Evolutionary conservation across 768 basidiomycete species (phyloP).

Genomic region (Termitomyces sp.): DNA sequence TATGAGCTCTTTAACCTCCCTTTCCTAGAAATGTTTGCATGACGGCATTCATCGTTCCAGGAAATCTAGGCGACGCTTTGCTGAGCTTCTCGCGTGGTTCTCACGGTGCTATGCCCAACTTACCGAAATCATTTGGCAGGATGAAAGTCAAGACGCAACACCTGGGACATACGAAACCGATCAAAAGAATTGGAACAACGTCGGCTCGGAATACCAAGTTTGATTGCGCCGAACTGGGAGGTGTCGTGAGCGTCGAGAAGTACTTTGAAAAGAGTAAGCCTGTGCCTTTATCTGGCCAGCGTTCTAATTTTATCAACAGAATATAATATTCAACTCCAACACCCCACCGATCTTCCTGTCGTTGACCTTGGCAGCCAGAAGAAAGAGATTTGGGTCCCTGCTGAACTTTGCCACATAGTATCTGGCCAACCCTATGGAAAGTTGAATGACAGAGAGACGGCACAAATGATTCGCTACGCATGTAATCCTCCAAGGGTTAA

Average conservation of each 20-base stretch:
- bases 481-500: constrained; percentile 61
- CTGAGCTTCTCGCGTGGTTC: constrained; percentile 40
- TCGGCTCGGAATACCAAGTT: constrained; percentile 42
- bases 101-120: constrained; percentile 37
- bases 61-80: constrained; percentile 61
- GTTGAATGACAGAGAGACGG: constrained; percentile 57
- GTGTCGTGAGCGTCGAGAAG: constrained; percentile 52
- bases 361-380: constrained; percentile 40
- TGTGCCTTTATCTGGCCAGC: background rate
- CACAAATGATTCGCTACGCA: constrained; percentile 67
- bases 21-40: constrained; percentile 45
- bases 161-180: constrained; percentile 52
- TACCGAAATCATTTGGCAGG: constrained; percentile 45
- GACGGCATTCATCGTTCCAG: constrained; percentile 52
- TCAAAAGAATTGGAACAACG: constrained; percentile 32
- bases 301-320: constrained; percentile 32
- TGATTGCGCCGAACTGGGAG: constrained; percentile 47
- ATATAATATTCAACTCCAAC: constrained; percentile 46
- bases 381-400: constrained; percentile 45
- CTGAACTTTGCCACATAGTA: constrained; percentile 67
- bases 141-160: constrained; percentile 59
- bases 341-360: constrained; percentile 47
- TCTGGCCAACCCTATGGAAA: constrained; percentile 57
- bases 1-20: background rate
- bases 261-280: constrained; percentile 63